Base-by-base conservation (phyloP, 768 basidiomycete species). In the Rhizopogon roseolus region DNA sequence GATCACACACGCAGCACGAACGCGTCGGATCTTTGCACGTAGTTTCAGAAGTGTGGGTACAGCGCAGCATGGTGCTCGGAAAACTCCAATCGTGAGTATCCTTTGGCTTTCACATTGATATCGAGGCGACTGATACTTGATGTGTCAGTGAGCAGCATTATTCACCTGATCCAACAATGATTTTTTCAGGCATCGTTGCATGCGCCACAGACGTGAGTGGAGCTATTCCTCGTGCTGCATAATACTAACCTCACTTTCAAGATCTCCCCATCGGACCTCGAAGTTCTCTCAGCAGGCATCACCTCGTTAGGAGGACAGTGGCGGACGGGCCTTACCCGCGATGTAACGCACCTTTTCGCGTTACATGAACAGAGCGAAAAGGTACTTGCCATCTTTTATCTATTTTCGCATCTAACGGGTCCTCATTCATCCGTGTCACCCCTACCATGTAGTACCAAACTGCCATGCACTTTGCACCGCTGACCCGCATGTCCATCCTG, bases 261-360 rank as follows among this genome's bases (percentile, higher is more conserved):
- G 80, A 73, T 93, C 4, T 80, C 84, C 0, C 49, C 73, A 1
- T 57, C 81, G 7, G 93, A 96, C 65, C 69, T 82, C 27, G 88
- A 90, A 62, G 81, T 86, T 2, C 78, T 96, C 39, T 78, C 80
- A 0, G 86, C 84, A 0, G 89, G 85, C 0, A 81, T 95, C 28
- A 76, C 77, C 2, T 81, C 84, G 0, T 79, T 90, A 4, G 93
- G 94, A 3, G 94, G 94, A 0, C 86, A 90, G 66, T 91, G 84
- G 84, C 80, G 90, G 25, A 70, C 71, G 0, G 84, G 82, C 8
- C 78, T 95, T 46, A 93, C 92, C 0, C 78, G 80, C 54, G 93
- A 96, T 54, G 87, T 93, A 19, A 95, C 94, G 0, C 94, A 96
- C 65, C 78, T 96, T 48, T 88, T 95, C 60, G 82, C 83, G 29